Evolutionary conservation across 192 early-diverging fungal species (phyloP).

Genomic region (Rhizophagus clarus): DNA sequence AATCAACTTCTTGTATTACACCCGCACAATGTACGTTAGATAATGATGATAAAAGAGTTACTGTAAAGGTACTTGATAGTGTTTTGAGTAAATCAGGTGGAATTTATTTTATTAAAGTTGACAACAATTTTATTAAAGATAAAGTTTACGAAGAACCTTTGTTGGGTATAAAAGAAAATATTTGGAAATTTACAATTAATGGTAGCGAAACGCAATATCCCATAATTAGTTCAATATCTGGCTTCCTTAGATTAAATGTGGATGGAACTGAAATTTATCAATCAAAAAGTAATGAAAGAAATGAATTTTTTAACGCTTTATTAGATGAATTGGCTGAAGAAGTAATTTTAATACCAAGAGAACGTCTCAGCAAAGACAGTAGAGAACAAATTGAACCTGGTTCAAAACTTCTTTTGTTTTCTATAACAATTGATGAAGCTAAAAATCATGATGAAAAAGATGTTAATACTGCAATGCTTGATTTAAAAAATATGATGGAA

Average conservation of each 20-base stretch:
- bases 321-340: too few relatives aligned
- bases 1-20: too few relatives aligned
- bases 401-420: neutral
- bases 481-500: neutral
- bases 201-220: neutral
- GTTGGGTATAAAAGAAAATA: too few relatives aligned
- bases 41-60: neutral
- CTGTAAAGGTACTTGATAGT: neutral
- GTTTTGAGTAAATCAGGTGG: too few relatives aligned
- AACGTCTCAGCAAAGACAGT: too few relatives aligned
- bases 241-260: neutral
- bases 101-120: too few relatives aligned
- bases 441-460: too few relatives aligned
- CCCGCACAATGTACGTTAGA: neutral
- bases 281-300: too few relatives aligned
- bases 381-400: neutral
- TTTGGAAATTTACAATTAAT: conserved; percentile 1
- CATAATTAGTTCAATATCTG: neutral
- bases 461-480: neutral
- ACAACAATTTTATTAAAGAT: neutral
- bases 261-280: neutral
- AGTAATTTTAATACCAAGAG: too few relatives aligned
- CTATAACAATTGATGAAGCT: neutral
- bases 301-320: neutral
- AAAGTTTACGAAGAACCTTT: conserved; percentile 3